Evolutionary conservation across 176 grass and related monocot species (phyloP).

Genomic region (Oryza glaberrima): DNA sequence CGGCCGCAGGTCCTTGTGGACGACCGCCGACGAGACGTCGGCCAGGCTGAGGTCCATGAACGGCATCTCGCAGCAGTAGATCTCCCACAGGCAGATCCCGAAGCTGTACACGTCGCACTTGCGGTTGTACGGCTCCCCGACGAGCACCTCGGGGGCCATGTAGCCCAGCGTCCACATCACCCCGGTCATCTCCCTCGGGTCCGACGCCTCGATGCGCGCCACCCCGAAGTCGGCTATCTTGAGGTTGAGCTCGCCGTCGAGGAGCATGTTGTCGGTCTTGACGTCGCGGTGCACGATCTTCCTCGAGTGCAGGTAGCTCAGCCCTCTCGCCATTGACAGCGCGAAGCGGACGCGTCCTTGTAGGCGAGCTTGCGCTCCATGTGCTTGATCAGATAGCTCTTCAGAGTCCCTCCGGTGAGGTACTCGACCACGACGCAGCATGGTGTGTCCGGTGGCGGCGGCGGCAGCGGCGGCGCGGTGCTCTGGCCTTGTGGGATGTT

Average conservation of each 20-base stretch:
- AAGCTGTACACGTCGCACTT: neutral
- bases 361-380: neutral
- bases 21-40: neutral
- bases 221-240: neutral
- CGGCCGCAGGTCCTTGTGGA: neutral
- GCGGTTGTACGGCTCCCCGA: neutral
- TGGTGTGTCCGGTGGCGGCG: too few relatives aligned
- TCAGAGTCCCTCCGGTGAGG: neutral
- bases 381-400: neutral
- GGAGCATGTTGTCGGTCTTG: neutral
- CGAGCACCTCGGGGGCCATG: neutral
- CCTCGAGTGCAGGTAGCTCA: neutral
- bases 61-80: neutral
- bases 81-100: neutral
- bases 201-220: neutral
- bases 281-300: neutral
- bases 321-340: neutral
- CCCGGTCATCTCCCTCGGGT: neutral
- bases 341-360: neutral
- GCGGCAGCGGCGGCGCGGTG: too few relatives aligned
- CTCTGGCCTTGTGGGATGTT: too few relatives aligned
- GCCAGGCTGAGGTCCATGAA: neutral
- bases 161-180: neutral
- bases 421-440: neutral
- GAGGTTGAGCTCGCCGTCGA: neutral